These are phyloP conservation scores for Circinella minor DNA, from an alignment of 371 early-diverging fungal genomes.

Conservation along the genomic window DNA sequence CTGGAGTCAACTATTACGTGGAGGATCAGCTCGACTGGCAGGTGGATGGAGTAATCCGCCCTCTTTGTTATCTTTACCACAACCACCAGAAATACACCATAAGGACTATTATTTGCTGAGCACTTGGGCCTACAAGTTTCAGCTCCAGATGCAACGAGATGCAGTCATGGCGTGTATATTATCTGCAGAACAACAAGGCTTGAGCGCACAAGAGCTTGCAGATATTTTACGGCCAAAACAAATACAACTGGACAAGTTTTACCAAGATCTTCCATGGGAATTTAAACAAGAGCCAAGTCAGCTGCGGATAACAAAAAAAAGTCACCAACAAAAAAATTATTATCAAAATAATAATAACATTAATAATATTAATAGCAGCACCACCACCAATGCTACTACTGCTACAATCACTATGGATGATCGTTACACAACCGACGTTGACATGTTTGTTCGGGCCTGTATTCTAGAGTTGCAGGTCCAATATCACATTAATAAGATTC, in stretches of 20 bases:
- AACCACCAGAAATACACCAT: constrained; percentile 7
- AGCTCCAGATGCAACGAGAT: constrained; percentile 22
- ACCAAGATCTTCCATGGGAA: constrained; percentile 17
- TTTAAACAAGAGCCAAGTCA: constrained; percentile 13
- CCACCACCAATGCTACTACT: no score
- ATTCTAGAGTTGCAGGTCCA: constrained; percentile 37
- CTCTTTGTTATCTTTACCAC: constrained; percentile 21
- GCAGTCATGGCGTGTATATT: constrained; percentile 23
- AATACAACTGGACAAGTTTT: constrained; percentile 15
- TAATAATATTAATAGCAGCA: neutral
- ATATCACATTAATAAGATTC: constrained; percentile 45
- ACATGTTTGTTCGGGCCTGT: constrained; percentile 26
- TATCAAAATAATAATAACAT: neutral
- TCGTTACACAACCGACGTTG: constrained; percentile 9
- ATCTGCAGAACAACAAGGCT: constrained; percentile 11
- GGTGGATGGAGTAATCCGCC: neutral
- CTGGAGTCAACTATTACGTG: constrained; percentile 38
- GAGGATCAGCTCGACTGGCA: constrained; percentile 18
- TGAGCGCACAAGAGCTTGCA: constrained; percentile 5
- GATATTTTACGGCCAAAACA: constrained; percentile 10
- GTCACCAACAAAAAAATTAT: neutral
- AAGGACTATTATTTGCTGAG: constrained; percentile 34
- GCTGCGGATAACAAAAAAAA: constrained; percentile 14
- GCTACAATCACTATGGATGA: neutral
- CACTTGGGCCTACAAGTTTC: constrained; percentile 21